These are phyloP conservation scores for Tolypocladium guangdongense DNA, from an alignment of 2,329 filamentous ascomycete genomes.

Conservation along the genomic window DNA sequence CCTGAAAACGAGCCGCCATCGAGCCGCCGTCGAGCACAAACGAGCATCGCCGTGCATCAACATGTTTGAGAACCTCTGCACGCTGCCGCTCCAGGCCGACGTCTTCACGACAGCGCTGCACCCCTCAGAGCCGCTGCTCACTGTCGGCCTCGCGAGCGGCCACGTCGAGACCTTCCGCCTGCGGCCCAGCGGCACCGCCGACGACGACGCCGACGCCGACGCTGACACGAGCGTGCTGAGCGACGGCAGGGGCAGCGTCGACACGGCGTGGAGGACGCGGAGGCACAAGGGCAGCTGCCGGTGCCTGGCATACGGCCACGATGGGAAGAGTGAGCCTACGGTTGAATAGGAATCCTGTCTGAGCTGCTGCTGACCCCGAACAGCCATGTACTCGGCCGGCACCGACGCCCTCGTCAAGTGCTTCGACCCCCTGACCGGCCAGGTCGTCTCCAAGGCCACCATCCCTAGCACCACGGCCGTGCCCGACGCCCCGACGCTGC, in stretches of 20 bases:
- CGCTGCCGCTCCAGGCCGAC: slow-evolving; percentile 73
- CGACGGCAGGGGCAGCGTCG: slow-evolving; percentile 63
- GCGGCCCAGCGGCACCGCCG: slow-evolving; percentile 38
- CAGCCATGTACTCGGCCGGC: slow-evolving; percentile 53
- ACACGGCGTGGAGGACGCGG: slow-evolving; percentile 74
- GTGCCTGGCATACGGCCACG: slow-evolving; percentile 64
- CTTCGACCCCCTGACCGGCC: slow-evolving; percentile 46
- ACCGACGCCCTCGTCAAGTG: slow-evolving; percentile 47
- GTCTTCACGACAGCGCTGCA: slow-evolving; percentile 85
- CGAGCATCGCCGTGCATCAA: too few relatives aligned
- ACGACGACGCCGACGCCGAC: slow-evolving; percentile 42
- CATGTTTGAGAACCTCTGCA: slow-evolving; percentile 91
- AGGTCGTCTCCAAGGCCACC: slow-evolving; percentile 71
- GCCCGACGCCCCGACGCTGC: slow-evolving; percentile 64
- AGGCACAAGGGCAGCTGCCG: slow-evolving; percentile 93
- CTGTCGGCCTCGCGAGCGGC: slow-evolving; percentile 74
- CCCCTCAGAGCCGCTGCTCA: slow-evolving; percentile 71
- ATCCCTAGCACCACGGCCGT: slow-evolving; percentile 49
- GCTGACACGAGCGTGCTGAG: slow-evolving; percentile 38
- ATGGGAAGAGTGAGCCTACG: slow-evolving; percentile 49
- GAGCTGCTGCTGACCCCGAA: background rate
- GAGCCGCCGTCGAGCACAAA: too few relatives aligned
- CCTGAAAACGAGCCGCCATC: background rate
- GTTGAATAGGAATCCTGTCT: too few relatives aligned
- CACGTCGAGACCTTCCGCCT: slow-evolving; percentile 79